A percentile compares a stretch with the other conserved stretches of the same genome.
phyloP scores from a whole-genome alignment of 2,329 filamentous ascomycete genomes.

The Botryosphaeria dothidea region DNA sequence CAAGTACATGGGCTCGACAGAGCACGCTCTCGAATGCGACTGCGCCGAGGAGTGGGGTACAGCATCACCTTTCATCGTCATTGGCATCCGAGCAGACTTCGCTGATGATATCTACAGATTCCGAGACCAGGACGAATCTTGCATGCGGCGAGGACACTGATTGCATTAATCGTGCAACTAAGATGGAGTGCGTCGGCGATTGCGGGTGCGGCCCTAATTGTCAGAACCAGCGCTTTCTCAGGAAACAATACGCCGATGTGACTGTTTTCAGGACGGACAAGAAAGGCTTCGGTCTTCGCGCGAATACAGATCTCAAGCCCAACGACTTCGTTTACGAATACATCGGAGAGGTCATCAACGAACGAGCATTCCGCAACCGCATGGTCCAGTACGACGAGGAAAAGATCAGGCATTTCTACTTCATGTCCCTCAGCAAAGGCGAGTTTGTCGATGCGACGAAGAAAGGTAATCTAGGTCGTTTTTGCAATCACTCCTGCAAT shows the following conservation, averaged over 20 bases:
- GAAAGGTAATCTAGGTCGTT: constrained; percentile 91
- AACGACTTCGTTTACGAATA: constrained; percentile 98
- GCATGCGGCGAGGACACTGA: constrained; percentile 96
- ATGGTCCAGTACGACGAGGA: constrained; percentile 94
- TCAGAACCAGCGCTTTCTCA: constrained; percentile 93
- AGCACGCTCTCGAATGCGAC: constrained; percentile 93
- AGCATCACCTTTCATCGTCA: constrained; percentile 37
- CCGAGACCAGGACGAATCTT: constrained; percentile 61
- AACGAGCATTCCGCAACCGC: constrained; percentile 81
- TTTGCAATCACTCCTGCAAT: constrained; percentile 99
- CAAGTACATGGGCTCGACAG: constrained; percentile 86
- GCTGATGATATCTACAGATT: constrained; percentile 48
- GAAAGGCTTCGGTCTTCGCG: constrained; percentile 90
- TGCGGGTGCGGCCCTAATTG: constrained; percentile 86
- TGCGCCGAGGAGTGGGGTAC: constrained; percentile 94
- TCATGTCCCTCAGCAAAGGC: constrained; percentile 96
- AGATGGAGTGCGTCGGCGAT: constrained; percentile 90
- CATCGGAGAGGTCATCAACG: constrained; percentile 96
- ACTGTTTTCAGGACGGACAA: constrained; percentile 97
- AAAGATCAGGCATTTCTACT: constrained; percentile 99
- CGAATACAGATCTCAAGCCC: constrained; percentile 72
- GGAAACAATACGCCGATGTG: constrained; percentile 84
- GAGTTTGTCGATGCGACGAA: constrained; percentile 98
- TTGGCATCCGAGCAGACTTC: constrained; percentile 19
- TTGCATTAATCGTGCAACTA: constrained; percentile 97